Percentiles rank a stretch among this genome's conserved stretches.
These are phyloP conservation scores for Cercospora nicotianae DNA, from an alignment of 2,329 filamentous ascomycete genomes.

Conservation along the genomic window DNA sequence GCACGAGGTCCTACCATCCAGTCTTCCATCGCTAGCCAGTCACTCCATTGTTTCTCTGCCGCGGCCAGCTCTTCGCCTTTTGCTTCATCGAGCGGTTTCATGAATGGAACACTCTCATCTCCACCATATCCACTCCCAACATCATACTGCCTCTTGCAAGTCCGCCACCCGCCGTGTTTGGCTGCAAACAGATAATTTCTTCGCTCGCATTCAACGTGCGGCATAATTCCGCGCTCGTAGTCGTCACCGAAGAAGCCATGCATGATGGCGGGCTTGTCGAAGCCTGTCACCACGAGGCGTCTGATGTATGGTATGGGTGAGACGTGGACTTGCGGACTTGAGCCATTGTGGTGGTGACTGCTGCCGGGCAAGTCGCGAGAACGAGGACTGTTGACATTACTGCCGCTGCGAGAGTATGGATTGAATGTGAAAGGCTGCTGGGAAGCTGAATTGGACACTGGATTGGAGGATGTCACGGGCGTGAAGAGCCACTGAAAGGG, in stretches of 20 bases:
- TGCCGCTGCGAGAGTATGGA: slow-evolving; percentile 41
- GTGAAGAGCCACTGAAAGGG: slow-evolving; percentile 71
- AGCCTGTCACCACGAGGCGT: slow-evolving; percentile 85
- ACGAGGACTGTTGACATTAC: slow-evolving; percentile 40
- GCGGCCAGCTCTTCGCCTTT: slow-evolving; percentile 76
- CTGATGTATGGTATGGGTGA: slow-evolving; percentile 87
- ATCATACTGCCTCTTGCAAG: slow-evolving; percentile 88
- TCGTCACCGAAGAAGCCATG: slow-evolving; percentile 97
- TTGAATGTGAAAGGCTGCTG: slow-evolving; percentile 23
- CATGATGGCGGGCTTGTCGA: slow-evolving; percentile 81
- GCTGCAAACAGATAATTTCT: slow-evolving; percentile 94
- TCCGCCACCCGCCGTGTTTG: slow-evolving; percentile 87
- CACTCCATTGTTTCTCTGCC: slow-evolving; percentile 85
- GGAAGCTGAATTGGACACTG: slow-evolving; percentile 3
- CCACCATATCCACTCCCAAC: slow-evolving; percentile 57
- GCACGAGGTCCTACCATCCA: slow-evolving; percentile 93
- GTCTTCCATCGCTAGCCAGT: slow-evolving; percentile 95
- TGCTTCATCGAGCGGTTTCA: slow-evolving; percentile 72
- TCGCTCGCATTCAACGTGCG: slow-evolving; percentile 82
- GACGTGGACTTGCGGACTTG: slow-evolving; percentile 45
- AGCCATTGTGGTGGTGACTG: slow-evolving; percentile 8
- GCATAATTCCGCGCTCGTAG: slow-evolving; percentile 76
- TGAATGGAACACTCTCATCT: slow-evolving; percentile 81
- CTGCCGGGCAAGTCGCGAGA: slow-evolving; percentile 30
- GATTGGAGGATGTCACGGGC: slow-evolving; percentile 47